These are phyloP conservation scores for Escovopsis sp. DNA, from an alignment of 2,329 filamentous ascomycete species.

Conservation along the genomic window DNA sequence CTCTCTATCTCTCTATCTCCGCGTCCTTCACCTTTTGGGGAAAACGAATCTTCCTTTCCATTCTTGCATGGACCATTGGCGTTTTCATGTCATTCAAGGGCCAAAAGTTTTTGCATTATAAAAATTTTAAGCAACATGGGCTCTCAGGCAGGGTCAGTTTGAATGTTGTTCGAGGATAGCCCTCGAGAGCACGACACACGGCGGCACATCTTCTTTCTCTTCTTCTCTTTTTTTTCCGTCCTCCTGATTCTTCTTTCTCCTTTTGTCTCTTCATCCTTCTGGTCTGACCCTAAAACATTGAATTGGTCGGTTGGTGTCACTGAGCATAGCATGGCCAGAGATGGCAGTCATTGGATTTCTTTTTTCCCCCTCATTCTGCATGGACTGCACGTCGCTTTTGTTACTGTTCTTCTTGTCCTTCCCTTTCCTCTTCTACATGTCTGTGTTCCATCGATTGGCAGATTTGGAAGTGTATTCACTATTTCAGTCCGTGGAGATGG, in stretches of 20 bases:
- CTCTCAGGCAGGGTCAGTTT: too few species aligned
- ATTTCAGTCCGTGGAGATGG: neutral
- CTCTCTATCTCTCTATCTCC: neutral
- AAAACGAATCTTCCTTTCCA: neutral
- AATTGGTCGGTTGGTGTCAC: too few species aligned
- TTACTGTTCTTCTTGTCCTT: neutral
- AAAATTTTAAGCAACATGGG: too few species aligned
- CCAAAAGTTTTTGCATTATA: neutral
- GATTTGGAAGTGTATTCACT: neutral
- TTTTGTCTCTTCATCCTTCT: too few species aligned
- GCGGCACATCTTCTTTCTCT: neutral
- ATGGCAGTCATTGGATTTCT: neutral
- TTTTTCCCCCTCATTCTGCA: neutral
- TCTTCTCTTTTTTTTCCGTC: neutral
- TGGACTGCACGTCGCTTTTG: neutral
- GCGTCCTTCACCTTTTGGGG: too few species aligned
- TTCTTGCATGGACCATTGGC: conserved; percentile 3
- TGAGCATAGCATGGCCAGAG: too few species aligned
- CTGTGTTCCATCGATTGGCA: neutral
- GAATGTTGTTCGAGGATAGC: neutral
- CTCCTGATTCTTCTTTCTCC: too few species aligned
- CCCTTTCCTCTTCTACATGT: neutral
- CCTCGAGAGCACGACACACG: neutral
- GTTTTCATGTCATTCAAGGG: conserved; percentile 1
- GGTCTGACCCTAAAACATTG: too few species aligned